These are phyloP conservation scores for Lachnum nothofagi DNA, from an alignment of 2,329 filamentous ascomycete species.

Conservation along the genomic window DNA sequence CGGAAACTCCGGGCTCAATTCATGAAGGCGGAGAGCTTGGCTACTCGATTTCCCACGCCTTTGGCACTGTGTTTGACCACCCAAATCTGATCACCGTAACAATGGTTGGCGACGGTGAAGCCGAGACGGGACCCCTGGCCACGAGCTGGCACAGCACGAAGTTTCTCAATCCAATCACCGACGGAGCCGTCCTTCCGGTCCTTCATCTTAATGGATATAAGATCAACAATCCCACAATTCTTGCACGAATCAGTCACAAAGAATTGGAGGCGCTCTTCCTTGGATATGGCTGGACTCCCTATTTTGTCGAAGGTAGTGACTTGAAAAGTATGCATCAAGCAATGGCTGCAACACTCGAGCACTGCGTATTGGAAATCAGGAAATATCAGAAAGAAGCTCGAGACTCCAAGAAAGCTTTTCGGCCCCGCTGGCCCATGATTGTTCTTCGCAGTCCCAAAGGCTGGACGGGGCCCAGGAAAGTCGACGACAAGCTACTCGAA, in stretches of 20 bases:
- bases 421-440: slow-evolving; percentile 74
- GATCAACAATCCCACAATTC: slow-evolving; percentile 73
- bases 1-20: slow-evolving; percentile 70
- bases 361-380: slow-evolving; percentile 64
- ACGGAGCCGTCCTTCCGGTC: slow-evolving; percentile 72
- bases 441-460: slow-evolving; percentile 73
- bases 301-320: slow-evolving; percentile 74
- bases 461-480: slow-evolving; percentile 69
- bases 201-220: slow-evolving; percentile 81
- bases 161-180: slow-evolving; percentile 72
- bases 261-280: slow-evolving; percentile 65
- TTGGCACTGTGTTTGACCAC: slow-evolving; percentile 70
- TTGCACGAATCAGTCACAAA: slow-evolving; percentile 68
- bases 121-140: slow-evolving; percentile 74
- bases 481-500: slow-evolving; percentile 65
- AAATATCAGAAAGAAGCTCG: slow-evolving; percentile 67
- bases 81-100: slow-evolving; percentile 69
- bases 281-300: slow-evolving; percentile 74
- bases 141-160: slow-evolving; percentile 80
- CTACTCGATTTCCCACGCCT: slow-evolving; percentile 76
- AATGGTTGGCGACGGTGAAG: slow-evolving; percentile 75
- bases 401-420: slow-evolving; percentile 62
- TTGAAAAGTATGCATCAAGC: slow-evolving; percentile 73
- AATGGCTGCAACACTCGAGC: slow-evolving; percentile 72
- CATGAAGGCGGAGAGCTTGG: slow-evolving; percentile 78